A percentile compares a stretch with the other conserved stretches of the same genome.
Evolutionary conservation across 345 rosid species (phyloP).

Genomic region (Punica granatum): DNA sequence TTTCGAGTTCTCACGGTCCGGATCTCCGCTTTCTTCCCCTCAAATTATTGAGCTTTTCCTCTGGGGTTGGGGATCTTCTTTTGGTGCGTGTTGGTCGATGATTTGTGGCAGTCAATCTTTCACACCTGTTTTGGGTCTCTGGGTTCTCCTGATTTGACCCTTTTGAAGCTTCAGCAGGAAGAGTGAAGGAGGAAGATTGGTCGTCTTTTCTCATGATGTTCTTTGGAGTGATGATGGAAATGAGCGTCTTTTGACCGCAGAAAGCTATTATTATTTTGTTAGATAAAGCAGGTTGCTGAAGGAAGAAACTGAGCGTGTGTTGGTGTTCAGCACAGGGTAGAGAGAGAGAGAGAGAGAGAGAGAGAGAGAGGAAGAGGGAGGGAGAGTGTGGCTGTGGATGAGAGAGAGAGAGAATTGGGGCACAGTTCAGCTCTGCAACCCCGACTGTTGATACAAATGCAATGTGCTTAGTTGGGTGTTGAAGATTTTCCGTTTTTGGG

Average conservation of each 20-base stretch:
- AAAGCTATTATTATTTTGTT: neutral
- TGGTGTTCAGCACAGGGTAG: no score
- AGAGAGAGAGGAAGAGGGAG: neutral
- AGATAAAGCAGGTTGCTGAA: conserved; percentile 4
- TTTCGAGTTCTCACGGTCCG: neutral
- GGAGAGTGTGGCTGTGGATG: no score
- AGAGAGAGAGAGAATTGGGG: neutral
- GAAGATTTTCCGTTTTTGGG: neutral
- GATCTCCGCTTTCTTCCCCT: neutral
- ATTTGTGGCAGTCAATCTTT: neutral
- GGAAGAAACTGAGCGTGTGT: neutral
- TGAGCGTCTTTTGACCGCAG: conserved; percentile 11
- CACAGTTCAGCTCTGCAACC: neutral
- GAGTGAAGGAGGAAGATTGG: conserved; percentile 6
- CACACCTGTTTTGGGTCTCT: neutral
- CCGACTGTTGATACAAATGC: neutral
- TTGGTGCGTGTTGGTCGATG: neutral
- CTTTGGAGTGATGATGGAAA: conserved; percentile 9
- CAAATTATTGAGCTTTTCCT: neutral
- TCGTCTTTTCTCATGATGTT: neutral
- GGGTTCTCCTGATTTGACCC: conserved; percentile 3
- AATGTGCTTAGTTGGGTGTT: conserved; percentile 7
- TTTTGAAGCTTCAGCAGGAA: conserved; percentile 14
- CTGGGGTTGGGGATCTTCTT: neutral
- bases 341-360: neutral